Percentiles rank a stretch among this genome's conserved stretches.
phyloP scores from a whole-genome alignment of 23 red algal genomes.

The Gracilaria domingensis region DNA sequence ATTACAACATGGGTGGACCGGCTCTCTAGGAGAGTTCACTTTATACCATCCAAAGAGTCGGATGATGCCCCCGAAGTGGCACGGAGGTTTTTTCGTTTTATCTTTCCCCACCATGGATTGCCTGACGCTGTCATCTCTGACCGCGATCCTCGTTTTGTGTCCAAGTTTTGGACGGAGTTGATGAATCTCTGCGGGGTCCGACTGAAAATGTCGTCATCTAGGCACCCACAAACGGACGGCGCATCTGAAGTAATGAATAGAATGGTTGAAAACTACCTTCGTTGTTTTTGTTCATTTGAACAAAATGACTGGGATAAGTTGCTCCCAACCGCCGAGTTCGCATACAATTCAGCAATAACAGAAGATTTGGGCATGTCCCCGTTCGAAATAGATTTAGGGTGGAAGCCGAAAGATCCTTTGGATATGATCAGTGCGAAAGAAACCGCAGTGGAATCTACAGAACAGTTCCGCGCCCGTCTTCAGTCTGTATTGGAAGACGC shows the following conservation, averaged over 20 bases:
- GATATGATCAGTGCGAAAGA: neutral
- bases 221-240: constrained; percentile 15
- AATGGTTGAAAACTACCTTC: constrained; percentile 52
- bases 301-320: constrained; percentile 38
- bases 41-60: neutral
- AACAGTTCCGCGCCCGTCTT: neutral
- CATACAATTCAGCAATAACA: neutral
- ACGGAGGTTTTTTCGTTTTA: neutral
- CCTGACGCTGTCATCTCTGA: constrained; percentile 1
- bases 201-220: neutral
- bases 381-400: constrained; percentile 7
- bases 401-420: neutral
- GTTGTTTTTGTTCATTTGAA: constrained; percentile 13
- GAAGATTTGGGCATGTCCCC: constrained; percentile 24
- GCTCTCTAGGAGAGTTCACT: neutral
- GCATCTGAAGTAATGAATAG: constrained; percentile 33
- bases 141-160: constrained; percentile 2
- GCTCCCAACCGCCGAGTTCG: neutral
- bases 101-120: constrained; percentile 19
- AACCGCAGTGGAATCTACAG: neutral
- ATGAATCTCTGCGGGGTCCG: constrained; percentile 33
- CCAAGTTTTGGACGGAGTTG: constrained; percentile 19
- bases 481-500: constrained; percentile 16
- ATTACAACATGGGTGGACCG: constrained; percentile 43
- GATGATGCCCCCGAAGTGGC: neutral